Evolutionary conservation across 768 basidiomycete genomes (phyloP), one percentile per base, ranked within the genome.

Genomic region (Phallus indusiatus): DNA sequence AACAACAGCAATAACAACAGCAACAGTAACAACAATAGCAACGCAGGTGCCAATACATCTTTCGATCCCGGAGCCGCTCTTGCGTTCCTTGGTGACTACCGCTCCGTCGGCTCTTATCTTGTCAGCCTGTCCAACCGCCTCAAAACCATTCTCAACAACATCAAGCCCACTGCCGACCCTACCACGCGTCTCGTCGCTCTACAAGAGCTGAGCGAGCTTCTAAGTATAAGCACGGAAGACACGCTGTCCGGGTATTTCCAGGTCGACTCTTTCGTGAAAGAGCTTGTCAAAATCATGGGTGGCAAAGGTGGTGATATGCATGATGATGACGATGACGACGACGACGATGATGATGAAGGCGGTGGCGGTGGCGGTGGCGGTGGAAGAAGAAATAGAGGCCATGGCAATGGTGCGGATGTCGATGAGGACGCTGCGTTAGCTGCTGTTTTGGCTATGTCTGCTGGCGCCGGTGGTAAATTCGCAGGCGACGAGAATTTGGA

Each of bases 201-300:
- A 28, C 94, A 97, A 68, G 95, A 99, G 67, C 80, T 96, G 55
- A 93, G 90, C 73, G 95, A 98, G 69, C 72, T 97, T 35, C 82
- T 99, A 58, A 90, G 90, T 61, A 94, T 98, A 74, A 92, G 91
- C 71, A 97, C 93, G 1, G 95, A 98, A 73, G 96, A 99, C 69
- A 97, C 94, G 7, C 76, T 99, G 50, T 89, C 91, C 9, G 93
- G 93, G 47, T 94, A 90, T n/a, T 95, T 99, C 74, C 90, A 88
- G 63, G 86, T 94, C 20, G 94, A 95, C 65, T 81, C 85, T 36
- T 98, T 91, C 69, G 90, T 94, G 33, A 83, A 86, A 64, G 95
- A 96, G 70, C 80, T 99, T 42, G 86, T 99, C 61, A 84, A 84
- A 67, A 93, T 97, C 64, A 78, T 98, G 37, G 90, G 90, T 36